A percentile compares a stretch with the other conserved stretches of the same genome.
Conservation (phyloP, 2,329 filamentous ascomycete species). For the Alternaria viburni region DNA sequence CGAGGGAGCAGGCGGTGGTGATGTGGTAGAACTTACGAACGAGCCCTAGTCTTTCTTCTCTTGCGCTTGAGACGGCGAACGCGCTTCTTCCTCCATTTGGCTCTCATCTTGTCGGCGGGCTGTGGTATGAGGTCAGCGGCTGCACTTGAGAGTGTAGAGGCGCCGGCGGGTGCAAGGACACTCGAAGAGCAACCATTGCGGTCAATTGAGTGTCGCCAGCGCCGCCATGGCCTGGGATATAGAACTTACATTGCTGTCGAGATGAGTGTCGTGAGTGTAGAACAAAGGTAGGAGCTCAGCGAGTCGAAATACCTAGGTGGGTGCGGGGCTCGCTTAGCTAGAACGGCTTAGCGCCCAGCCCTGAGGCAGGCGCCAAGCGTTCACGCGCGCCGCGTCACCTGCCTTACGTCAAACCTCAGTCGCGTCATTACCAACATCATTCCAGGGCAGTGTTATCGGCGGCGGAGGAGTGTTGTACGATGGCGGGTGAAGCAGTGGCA, state of each 20-base stretch:
- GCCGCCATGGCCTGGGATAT: conserved; percentile 4
- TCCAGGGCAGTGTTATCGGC: not conserved
- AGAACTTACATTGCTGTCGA: conserved; percentile 51
- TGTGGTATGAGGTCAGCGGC: conserved; percentile 39
- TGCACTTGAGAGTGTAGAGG: conserved; percentile 21
- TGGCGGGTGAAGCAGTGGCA: conserved; percentile 36
- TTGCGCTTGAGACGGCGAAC: conserved; percentile 99
- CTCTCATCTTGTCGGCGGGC: conserved; percentile 72
- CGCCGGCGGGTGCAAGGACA: conserved; percentile 3
- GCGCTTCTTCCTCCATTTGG: conserved; percentile 99
- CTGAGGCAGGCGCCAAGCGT: conserved; percentile 4
- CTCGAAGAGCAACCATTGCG: conserved; percentile 10
- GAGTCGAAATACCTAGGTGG: conserved; percentile 20
- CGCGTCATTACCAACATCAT: not conserved
- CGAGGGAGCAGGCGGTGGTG: not conserved
- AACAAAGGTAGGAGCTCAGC: conserved; percentile 35
- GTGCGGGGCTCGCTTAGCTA: conserved; percentile 35
- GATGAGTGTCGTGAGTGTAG: conserved; percentile 52
- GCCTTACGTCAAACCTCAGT: not conserved
- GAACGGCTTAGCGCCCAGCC: conserved; percentile 5
- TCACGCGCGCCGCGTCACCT: conserved; percentile 20
- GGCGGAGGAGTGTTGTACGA: conserved; percentile 11
- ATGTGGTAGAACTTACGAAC: conserved; percentile 73
- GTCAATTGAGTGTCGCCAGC: conserved; percentile 33
- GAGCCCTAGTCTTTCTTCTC: conserved; percentile 99